phyloP scores from a whole-genome alignment of 805 yeast species.

The Tetrapisispora taiwanensis region DNA sequence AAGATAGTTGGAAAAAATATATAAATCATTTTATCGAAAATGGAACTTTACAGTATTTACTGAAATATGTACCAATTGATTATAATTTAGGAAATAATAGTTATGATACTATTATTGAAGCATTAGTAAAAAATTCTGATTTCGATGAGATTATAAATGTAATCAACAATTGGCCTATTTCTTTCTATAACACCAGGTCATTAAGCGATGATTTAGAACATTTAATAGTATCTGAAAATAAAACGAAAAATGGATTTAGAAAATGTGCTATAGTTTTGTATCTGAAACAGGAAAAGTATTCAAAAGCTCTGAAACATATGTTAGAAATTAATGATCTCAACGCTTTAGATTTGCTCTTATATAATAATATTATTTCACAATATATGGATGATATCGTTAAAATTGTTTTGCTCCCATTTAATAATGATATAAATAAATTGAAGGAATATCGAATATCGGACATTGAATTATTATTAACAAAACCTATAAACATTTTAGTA shows the following conservation, averaged over 20 bases:
- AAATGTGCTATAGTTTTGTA: slow-evolving; percentile 43
- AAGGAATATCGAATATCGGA: slow-evolving; percentile 33
- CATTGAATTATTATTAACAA: slow-evolving; percentile 32
- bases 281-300: slow-evolving; percentile 46
- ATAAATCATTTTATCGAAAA: slow-evolving; percentile 41
- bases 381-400: slow-evolving; percentile 42
- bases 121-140: slow-evolving; percentile 34
- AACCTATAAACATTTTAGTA: slow-evolving; percentile 45
- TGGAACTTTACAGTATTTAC: slow-evolving; percentile 37
- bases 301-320: slow-evolving; percentile 55
- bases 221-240: slow-evolving; percentile 30
- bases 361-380: slow-evolving; percentile 50
- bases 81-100: slow-evolving; percentile 29
- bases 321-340: slow-evolving; percentile 44
- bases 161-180: slow-evolving; percentile 48
- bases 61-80: slow-evolving; percentile 45
- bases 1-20: slow-evolving; percentile 58
- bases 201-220: slow-evolving; percentile 41
- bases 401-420: slow-evolving; percentile 37
- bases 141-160: slow-evolving; percentile 33
- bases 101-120: slow-evolving; percentile 40
- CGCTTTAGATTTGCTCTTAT: slow-evolving; percentile 47
- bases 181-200: slow-evolving; percentile 37
- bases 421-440: slow-evolving; percentile 28
- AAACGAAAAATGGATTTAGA: slow-evolving; percentile 27